Base-by-base conservation (phyloP, 768 basidiomycete species). In the Rhodosporidiobolus sp. region DNA sequence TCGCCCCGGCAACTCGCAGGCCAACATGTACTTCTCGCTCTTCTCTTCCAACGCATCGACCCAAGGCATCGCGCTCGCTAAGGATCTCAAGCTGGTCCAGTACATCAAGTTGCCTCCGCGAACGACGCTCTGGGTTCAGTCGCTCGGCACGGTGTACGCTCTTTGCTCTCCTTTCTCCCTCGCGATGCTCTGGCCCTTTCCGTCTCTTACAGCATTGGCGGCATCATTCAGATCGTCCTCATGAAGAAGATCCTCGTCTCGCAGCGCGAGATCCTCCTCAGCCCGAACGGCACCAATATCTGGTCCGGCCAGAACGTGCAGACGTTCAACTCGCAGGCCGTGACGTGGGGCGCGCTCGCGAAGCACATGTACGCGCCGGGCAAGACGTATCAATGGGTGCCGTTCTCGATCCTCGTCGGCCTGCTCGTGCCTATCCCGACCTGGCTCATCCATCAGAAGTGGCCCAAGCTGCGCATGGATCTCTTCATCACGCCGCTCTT, bases 101-200 rank as follows among this genome's bases (percentile, higher is more conserved):
- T 84, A 85, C 80, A 77, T 69, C 7, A 88, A 88, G 80, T 83
- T 89, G 53, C 86, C 88, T 49, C 88, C 88, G 56, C 86, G 87
- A 16, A 85, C 85, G 46, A 86, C 88, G 4, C 88, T 89, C 79
- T 82, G 84, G 28, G 86, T 86, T 12, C 87, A 88, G 77, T 83
- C 82, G 45, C 63, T 84, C 57, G 87, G 88, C 2, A 85, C 87
- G 11, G 79, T 89, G 80, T 88, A 46, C 87, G 86, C 72, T 73
- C 73, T 50, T 49, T 74, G 57, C 75, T 79, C 30, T 14, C 38
- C 14, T 43, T 43, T 43, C 38, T 43, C 14, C 38, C 38, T 7
- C 38, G 7, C 38, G 14, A 43, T 14, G 8, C 14, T 14, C 38
- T 43, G 7, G 38, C 7, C 38, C n/a, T n/a, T n/a, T n/a, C 38